Conservation (phyloP, 371 early-diverging fungal genomes). For the Chytridiales sp. region DNA sequence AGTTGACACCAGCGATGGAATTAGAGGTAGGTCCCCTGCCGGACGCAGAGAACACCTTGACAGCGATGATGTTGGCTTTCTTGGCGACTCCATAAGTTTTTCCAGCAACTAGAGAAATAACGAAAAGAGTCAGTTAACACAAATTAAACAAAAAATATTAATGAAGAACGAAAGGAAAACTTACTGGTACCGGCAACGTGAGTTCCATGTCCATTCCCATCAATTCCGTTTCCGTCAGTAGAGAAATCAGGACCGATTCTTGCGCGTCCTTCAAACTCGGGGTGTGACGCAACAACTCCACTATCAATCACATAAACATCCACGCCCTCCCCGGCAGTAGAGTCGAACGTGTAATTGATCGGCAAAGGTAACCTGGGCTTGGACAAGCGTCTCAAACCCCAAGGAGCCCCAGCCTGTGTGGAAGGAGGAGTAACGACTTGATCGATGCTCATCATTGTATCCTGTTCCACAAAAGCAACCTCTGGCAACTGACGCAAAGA, state of each 20-base stretch:
- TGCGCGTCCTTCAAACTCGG: constrained; percentile 76
- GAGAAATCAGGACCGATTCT: constrained; percentile 33
- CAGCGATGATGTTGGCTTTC: constrained; percentile 63
- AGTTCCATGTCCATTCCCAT: constrained; percentile 57
- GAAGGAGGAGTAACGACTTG: too few species aligned
- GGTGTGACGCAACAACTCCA: constrained; percentile 66
- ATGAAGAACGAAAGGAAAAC: constrained; percentile 19
- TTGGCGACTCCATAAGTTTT: constrained; percentile 69
- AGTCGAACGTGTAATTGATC: background rate
- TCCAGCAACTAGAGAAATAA: constrained; percentile 76
- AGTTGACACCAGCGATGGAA: constrained; percentile 23
- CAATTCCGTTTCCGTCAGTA: constrained; percentile 17
- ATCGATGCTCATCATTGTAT: constrained; percentile 20
- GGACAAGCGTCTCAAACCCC: constrained; percentile 4
- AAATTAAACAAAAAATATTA: background rate
- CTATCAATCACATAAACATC: constrained; percentile 67
- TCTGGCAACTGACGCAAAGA: constrained; percentile 14
- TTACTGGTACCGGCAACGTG: constrained; percentile 64
- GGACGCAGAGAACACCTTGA: constrained; percentile 58
- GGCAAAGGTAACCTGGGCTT: background rate
- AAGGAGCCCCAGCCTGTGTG: too few species aligned
- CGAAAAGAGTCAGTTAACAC: constrained; percentile 81
- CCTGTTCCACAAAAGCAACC: constrained; percentile 27
- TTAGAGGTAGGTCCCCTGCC: constrained; percentile 26
- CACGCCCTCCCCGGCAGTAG: constrained; percentile 45